Evolutionary conservation across 1,284 basidiomycete species (phyloP), one percentile per base, ranked within the genome.

Genomic region (Phenoliferia sp.): DNA sequence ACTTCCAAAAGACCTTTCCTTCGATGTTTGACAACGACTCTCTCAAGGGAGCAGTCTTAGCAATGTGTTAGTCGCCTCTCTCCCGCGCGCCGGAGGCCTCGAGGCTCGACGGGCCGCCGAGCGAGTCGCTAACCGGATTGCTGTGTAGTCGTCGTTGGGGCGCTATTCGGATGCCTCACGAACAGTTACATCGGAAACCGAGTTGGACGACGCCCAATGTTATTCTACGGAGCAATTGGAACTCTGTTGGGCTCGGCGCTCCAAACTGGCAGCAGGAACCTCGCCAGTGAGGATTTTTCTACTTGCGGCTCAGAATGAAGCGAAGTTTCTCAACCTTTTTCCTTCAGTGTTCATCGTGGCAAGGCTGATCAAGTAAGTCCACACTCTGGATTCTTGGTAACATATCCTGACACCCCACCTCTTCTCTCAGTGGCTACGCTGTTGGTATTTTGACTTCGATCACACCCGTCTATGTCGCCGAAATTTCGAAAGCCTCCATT

Each of bases 381-480:
- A 12, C 39, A 12, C 39, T 12, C 70, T n/a, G n/a, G n/a, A n/a
- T n/a, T n/a, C n/a, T n/a, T n/a, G n/a, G n/a, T n/a, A n/a, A n/a
- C n/a, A n/a, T n/a, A n/a, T n/a, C n/a, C n/a, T n/a, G n/a, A n/a
- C n/a, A n/a, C n/a, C n/a, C n/a, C n/a, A n/a, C n/a, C n/a, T n/a
- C n/a, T n/a, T n/a, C n/a, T n/a, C n/a, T n/a, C n/a, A n/a, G n/a
- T n/a, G n/a, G 72, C 35, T 71, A 65, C 63, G 68, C 69, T 15
- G 70, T 74, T 63, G 74, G 74, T 5, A 65, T 73, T 32, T 55
- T 75, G 3, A 75, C 73, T 2, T 57, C 61, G 15, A 66, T 71
- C 61, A 69, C 71, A 1, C 73, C 72, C 0, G 62, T 65, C 7
- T 74, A 69, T 44, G 69, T 74, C 59, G 69, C 69, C n/a, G 73